These are phyloP conservation scores for Gonium pectorale DNA, from an alignment of 139 green algal species.

Conservation along the genomic window DNA sequence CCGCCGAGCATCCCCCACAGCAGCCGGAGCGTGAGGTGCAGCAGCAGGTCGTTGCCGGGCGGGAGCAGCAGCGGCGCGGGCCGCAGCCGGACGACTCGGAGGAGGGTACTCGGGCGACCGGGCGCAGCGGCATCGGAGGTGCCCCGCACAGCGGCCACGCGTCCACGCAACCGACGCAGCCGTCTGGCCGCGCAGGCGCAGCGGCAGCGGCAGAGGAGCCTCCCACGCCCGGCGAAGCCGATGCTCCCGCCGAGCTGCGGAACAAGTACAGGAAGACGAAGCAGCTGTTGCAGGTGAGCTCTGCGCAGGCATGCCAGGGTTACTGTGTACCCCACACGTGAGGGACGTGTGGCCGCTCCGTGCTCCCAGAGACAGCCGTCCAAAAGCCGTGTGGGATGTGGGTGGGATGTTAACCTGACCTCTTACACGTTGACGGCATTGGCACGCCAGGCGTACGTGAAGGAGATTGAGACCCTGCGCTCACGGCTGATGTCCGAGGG, in stretches of 20 bases:
- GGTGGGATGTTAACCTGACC: too few relatives aligned
- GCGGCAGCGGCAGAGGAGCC: background rate
- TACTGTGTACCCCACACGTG: too few relatives aligned
- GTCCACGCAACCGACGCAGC: background rate
- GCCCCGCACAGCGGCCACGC: background rate
- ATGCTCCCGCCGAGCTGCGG: background rate
- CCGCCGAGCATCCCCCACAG: background rate
- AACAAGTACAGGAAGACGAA: constrained; percentile 30
- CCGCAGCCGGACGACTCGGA: background rate
- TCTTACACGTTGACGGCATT: too few relatives aligned
- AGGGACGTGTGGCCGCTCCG: too few relatives aligned
- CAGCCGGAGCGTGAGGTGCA: too few relatives aligned
- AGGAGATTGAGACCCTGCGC: constrained; percentile 8
- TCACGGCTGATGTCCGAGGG: constrained; percentile 18
- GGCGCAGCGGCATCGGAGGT: background rate
- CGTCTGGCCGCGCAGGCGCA: background rate
- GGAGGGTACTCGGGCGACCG: background rate
- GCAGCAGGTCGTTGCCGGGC: too few relatives aligned
- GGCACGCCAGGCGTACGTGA: background rate
- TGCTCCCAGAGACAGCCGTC: background rate
- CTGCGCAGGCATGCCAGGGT: too few relatives aligned
- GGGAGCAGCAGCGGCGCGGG: background rate
- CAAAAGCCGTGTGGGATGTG: background rate
- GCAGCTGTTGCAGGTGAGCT: constrained; percentile 31
- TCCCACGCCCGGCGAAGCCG: background rate